A percentile compares a stretch with the other conserved stretches of the same genome.
Conservation (phyloP, 176 grass and related monocot genomes). For the Olyra latifolia region DNA sequence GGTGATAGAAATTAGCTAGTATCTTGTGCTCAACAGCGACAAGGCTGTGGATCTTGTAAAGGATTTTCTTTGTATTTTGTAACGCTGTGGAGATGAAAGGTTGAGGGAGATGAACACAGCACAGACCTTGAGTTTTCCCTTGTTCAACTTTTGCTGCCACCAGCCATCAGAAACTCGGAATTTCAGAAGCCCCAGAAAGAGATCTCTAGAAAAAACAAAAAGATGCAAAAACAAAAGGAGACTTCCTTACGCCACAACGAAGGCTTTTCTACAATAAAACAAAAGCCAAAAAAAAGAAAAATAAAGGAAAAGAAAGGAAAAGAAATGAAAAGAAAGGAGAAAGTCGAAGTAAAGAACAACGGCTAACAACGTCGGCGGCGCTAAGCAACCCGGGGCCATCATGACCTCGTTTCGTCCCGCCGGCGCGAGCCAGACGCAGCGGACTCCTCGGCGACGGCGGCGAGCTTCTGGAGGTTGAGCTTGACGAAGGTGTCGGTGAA, state of each 20-base stretch:
- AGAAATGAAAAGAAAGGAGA: background rate
- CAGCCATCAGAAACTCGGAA: background rate
- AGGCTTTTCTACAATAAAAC: background rate
- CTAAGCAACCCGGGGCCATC: no score
- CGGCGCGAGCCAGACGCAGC: background rate
- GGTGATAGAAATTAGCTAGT: no score
- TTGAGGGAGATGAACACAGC: background rate
- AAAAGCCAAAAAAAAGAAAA: background rate
- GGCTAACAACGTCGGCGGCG: constrained; percentile 18
- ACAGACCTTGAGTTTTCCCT: background rate
- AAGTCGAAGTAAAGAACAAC: background rate
- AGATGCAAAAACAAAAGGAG: background rate
- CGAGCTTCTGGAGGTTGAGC: constrained; percentile 83
- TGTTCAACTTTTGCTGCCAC: background rate
- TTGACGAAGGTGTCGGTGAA: constrained; percentile 91
- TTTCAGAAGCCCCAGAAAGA: background rate
- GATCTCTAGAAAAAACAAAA: constrained; percentile 12
- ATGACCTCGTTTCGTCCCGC: background rate
- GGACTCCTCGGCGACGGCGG: constrained; percentile 43
- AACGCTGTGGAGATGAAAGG: background rate
- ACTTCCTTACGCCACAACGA: background rate
- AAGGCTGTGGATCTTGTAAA: no score
- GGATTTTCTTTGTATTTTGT: background rate
- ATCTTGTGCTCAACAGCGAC: no score
- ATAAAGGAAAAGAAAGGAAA: no score